Conservation (phyloP, 352 stramenopile species). For the Phytophthora europaea region DNA sequence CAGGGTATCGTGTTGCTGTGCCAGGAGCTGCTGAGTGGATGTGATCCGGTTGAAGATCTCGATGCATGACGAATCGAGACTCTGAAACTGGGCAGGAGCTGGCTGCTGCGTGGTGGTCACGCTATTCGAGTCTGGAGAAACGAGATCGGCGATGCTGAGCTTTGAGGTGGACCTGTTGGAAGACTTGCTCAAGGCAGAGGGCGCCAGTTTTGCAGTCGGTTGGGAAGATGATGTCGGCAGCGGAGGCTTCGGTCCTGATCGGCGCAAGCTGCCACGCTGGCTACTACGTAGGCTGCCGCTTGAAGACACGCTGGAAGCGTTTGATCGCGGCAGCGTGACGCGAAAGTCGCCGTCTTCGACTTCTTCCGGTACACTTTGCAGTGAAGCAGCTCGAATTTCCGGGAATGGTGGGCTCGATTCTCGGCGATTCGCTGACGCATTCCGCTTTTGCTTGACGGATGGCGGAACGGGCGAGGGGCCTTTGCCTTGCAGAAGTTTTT, state of each 20-base stretch:
- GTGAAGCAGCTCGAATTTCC: conserved; percentile 46
- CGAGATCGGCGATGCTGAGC: conserved; percentile 40
- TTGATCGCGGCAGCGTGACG: conserved; percentile 31
- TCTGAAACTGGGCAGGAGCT: conserved; percentile 28
- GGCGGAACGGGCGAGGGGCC: conserved; percentile 3
- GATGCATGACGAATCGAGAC: conserved; percentile 44
- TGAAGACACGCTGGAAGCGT: conserved; percentile 33
- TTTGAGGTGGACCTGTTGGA: conserved; percentile 25
- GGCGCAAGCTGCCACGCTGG: conserved; percentile 21
- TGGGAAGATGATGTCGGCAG: conserved; percentile 9
- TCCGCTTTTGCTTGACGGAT: conserved; percentile 40
- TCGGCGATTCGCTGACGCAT: conserved; percentile 26
- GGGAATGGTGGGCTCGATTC: conserved; percentile 32
- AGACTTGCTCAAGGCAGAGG: conserved; percentile 19
- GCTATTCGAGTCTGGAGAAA: conserved; percentile 28
- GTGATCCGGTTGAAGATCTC: conserved; percentile 74
- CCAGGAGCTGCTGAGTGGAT: conserved; percentile 73
- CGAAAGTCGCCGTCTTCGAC: conserved; percentile 53
- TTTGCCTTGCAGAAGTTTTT: conserved; percentile 60
- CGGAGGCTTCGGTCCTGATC: conserved; percentile 18
- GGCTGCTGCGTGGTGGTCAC: conserved; percentile 10
- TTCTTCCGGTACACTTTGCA: conserved; percentile 58
- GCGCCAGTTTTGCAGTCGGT: conserved; percentile 31
- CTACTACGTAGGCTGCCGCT: conserved; percentile 21
- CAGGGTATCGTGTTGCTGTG: conserved; percentile 56